Evolutionary conservation across 2,329 filamentous ascomycete species (phyloP).

Genomic region (Pseudopyricularia javanii): DNA sequence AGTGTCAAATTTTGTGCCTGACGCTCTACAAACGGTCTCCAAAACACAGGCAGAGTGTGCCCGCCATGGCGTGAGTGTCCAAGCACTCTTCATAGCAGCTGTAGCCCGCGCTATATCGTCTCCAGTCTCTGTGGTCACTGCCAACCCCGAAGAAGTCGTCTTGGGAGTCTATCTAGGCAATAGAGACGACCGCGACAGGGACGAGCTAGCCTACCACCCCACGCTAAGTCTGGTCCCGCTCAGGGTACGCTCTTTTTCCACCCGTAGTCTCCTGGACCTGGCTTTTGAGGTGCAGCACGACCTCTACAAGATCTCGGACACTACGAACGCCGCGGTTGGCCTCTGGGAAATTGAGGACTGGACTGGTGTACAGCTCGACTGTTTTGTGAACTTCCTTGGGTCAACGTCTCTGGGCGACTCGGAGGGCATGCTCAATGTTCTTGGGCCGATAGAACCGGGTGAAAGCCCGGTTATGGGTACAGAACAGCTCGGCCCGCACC

Average conservation of each 20-base stretch:
- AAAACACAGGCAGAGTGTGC: slow-evolving; percentile 24
- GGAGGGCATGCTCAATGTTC: background rate
- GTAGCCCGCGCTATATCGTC: slow-evolving; percentile 12
- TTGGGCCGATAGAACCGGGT: background rate
- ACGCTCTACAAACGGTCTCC: slow-evolving; percentile 26
- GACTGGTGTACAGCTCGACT: slow-evolving; percentile 60
- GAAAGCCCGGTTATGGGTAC: background rate
- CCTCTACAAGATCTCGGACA: slow-evolving; percentile 43
- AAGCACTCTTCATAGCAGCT: slow-evolving; percentile 64
- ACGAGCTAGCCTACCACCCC: slow-evolving; percentile 42
- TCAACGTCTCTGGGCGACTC: slow-evolving; percentile 12
- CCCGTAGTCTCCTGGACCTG: slow-evolving; percentile 26
- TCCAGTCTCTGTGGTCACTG: slow-evolving; percentile 1
- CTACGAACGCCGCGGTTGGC: slow-evolving; percentile 43
- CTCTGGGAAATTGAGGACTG: slow-evolving; percentile 62
- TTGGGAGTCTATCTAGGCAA: slow-evolving; percentile 81
- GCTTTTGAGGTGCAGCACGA: slow-evolving; percentile 57
- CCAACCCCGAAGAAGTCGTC: slow-evolving; percentile 29
- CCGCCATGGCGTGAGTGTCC: slow-evolving; percentile 48
- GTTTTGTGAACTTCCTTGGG: slow-evolving; percentile 72
- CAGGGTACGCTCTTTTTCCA: slow-evolving; percentile 28
- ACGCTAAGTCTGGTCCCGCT: slow-evolving; percentile 73
- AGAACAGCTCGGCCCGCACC: background rate
- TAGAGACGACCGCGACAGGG: slow-evolving; percentile 40
- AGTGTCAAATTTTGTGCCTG: slow-evolving; percentile 28